Evolutionary conservation across 75 land plant species (phyloP).

Genomic region (Cryptomeria japonica): DNA sequence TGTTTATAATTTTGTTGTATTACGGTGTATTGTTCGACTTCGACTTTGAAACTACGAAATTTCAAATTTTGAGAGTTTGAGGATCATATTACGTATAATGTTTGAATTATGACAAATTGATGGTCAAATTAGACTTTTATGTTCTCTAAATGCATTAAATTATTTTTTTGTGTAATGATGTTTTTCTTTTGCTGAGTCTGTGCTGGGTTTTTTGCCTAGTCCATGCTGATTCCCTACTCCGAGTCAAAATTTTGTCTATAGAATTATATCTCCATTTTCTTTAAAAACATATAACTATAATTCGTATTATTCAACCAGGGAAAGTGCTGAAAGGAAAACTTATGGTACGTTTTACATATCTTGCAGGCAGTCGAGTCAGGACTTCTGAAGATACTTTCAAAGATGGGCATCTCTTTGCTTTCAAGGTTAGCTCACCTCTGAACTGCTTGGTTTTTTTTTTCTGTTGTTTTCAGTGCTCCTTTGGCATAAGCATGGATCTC

Average conservation of each 20-base stretch:
- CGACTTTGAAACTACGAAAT: too few relatives aligned
- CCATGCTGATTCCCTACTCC: too few relatives aligned
- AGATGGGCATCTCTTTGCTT: slow-evolving; percentile 97
- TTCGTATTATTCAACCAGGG: not conserved
- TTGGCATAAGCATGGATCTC: not conserved
- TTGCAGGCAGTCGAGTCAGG: slow-evolving; percentile 90
- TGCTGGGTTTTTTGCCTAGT: too few relatives aligned
- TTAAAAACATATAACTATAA: not conserved
- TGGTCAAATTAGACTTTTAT: too few relatives aligned
- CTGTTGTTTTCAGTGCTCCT: not conserved
- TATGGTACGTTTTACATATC: not conserved
- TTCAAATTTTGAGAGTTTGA: too few relatives aligned
- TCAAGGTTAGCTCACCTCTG: slow-evolving; percentile 56
- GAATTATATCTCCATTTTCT: not conserved
- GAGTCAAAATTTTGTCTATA: not conserved
- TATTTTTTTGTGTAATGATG: too few relatives aligned
- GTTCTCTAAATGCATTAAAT: too few relatives aligned
- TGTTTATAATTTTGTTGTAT: too few relatives aligned
- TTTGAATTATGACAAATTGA: too few relatives aligned
- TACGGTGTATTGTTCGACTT: too few relatives aligned
- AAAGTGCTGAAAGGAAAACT: not conserved
- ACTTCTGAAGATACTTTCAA: slow-evolving; percentile 90
- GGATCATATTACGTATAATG: too few relatives aligned
- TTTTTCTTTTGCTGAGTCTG: too few relatives aligned
- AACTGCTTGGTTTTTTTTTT: not conserved